Conservation (phyloP, 306 rosid species). For the Malus orientalis region DNA sequence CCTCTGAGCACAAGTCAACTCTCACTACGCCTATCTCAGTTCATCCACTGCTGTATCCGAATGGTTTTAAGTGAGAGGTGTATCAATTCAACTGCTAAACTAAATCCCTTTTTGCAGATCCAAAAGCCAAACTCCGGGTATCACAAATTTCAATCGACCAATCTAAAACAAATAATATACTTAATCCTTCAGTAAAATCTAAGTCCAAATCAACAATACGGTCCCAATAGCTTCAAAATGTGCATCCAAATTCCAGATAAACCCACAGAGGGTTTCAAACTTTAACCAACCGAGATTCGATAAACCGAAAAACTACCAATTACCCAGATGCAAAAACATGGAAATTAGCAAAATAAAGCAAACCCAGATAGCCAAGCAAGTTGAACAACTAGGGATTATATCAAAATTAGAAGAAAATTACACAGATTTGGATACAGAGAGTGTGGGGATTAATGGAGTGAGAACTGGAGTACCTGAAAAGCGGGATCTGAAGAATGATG, state of each 20-base stretch:
- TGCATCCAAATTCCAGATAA: not conserved
- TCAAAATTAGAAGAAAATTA: not conserved
- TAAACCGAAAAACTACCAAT: not conserved
- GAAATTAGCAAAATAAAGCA: not conserved
- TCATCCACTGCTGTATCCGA: not conserved
- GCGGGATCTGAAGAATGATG: conserved; percentile 85
- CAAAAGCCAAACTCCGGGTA: not conserved
- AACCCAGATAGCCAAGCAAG: not conserved
- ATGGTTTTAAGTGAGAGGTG: not conserved
- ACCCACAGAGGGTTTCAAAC: not conserved
- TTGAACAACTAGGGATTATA: not conserved
- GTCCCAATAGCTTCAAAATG: not conserved
- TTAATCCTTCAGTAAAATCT: not conserved
- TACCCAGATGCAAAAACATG: not conserved
- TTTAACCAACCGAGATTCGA: not conserved
- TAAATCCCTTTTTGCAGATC: not conserved
- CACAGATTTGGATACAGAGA: not conserved
- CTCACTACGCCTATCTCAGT: not conserved
- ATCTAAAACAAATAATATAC: not conserved
- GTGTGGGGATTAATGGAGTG: not conserved
- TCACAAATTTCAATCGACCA: not conserved
- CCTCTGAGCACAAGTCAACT: not conserved
- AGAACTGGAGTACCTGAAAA: conserved; percentile 55
- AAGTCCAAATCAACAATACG: not conserved
- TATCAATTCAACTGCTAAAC: not conserved